Percentiles rank a stretch among this genome's conserved stretches.
Conservation (phyloP, 2,329 filamentous ascomycete species). For the Zopfia rhizophila region DNA sequence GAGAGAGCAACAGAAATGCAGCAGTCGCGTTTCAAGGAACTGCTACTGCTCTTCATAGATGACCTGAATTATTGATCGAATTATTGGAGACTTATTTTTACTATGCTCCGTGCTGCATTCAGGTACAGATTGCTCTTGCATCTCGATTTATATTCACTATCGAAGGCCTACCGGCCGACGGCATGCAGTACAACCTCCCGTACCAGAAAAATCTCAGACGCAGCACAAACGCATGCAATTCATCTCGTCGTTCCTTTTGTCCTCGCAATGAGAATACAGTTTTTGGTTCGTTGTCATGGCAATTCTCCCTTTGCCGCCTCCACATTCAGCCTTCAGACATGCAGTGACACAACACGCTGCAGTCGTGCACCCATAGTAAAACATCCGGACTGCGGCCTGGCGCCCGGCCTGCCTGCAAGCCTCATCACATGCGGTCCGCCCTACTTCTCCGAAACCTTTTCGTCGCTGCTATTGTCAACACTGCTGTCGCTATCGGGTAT, state of each 20-base stretch:
- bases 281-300: slow-evolving; percentile 18
- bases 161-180: background rate
- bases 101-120: slow-evolving; percentile 12
- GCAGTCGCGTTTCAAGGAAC: too few relatives aligned
- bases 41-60: too few relatives aligned
- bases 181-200: too few relatives aligned
- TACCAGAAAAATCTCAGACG: too few relatives aligned
- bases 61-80: too few relatives aligned
- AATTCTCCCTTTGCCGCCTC: slow-evolving; percentile 14
- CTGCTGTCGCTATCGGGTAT: slow-evolving; percentile 14
- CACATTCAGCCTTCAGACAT: background rate
- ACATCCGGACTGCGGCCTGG: slow-evolving; percentile 16
- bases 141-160: slow-evolving; percentile 9
- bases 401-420: slow-evolving; percentile 7
- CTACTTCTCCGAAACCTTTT: slow-evolving; percentile 13
- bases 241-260: too few relatives aligned
- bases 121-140: slow-evolving; percentile 25
- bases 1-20: too few relatives aligned
- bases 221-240: too few relatives aligned
- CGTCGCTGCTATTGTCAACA: slow-evolving; percentile 1
- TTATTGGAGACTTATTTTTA: too few relatives aligned
- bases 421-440: slow-evolving; percentile 14
- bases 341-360: slow-evolving; percentile 7
- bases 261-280: too few relatives aligned
- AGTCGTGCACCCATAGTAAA: slow-evolving; percentile 21